A percentile compares a stretch with the other conserved stretches of the same genome.
These are phyloP conservation scores for Penicillium sp. DNA, from an alignment of 2,329 filamentous ascomycete species.

Conservation along the genomic window DNA sequence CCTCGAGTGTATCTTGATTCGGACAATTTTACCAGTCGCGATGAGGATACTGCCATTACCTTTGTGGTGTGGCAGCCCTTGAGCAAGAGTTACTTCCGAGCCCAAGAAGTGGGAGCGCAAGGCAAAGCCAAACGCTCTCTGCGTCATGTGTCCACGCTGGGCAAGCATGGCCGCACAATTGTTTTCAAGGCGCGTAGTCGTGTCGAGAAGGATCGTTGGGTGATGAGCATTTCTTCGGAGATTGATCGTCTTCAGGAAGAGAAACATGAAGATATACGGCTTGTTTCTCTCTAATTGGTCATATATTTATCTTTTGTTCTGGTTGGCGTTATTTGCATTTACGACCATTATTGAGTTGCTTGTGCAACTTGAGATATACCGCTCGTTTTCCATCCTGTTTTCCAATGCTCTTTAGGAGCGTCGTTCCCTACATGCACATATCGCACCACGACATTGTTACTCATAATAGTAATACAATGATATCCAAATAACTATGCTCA, in stretches of 20 bases:
- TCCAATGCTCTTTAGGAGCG: background rate
- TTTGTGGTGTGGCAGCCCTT: slow-evolving; percentile 68
- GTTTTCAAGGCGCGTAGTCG: slow-evolving; percentile 67
- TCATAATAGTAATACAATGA: slow-evolving; percentile 21
- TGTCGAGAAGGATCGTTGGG: slow-evolving; percentile 68
- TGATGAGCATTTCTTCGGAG: slow-evolving; percentile 65
- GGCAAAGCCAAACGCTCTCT: slow-evolving; percentile 50
- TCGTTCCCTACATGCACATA: background rate
- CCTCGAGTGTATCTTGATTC: slow-evolving; percentile 60
- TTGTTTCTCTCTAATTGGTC: slow-evolving; percentile 32
- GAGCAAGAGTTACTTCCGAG: slow-evolving; percentile 57
- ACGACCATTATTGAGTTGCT: slow-evolving; percentile 4
- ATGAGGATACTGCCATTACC: slow-evolving; percentile 66
- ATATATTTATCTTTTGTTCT: background rate
- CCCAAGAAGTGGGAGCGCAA: slow-evolving; percentile 39
- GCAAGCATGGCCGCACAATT: slow-evolving; percentile 61
- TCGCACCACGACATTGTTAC: background rate
- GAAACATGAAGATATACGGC: slow-evolving; percentile 51
- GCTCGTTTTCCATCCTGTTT: background rate
- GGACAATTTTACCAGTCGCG: slow-evolving; percentile 62
- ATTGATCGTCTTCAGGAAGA: slow-evolving; percentile 60
- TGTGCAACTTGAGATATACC: background rate
- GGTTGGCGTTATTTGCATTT: slow-evolving; percentile 1
- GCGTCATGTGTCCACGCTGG: slow-evolving; percentile 61
- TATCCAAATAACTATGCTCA: slow-evolving; percentile 1